Percentiles rank a stretch among this genome's conserved stretches.
These are phyloP conservation scores for Alternaria arbusti DNA, from an alignment of 2,329 filamentous ascomycete species.

Conservation along the genomic window DNA sequence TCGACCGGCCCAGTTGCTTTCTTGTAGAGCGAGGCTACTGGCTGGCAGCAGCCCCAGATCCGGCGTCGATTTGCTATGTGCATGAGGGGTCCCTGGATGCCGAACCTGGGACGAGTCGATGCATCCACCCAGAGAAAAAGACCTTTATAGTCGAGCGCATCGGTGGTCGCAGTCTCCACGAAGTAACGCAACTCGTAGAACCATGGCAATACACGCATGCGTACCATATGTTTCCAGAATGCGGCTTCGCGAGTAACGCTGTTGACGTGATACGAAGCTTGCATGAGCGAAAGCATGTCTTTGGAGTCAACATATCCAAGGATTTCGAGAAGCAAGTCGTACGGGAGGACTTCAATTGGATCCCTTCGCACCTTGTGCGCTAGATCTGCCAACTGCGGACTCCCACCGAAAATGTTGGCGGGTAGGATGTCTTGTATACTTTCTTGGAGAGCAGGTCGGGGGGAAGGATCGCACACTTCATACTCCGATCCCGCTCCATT, in stretches of 20 bases:
- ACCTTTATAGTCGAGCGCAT: constrained; percentile 20
- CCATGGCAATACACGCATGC: constrained; percentile 17
- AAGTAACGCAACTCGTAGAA: constrained; percentile 16
- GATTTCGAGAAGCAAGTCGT: constrained; percentile 17
- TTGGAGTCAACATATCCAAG: constrained; percentile 9
- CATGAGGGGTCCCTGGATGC: constrained; percentile 33
- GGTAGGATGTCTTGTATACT: constrained; percentile 14
- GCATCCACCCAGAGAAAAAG: constrained; percentile 31
- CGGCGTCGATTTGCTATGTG: constrained; percentile 42
- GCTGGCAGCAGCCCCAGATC: constrained; percentile 31
- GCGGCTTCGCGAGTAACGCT: constrained; percentile 1
- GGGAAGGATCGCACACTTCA: constrained; percentile 12
- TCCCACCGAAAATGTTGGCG: constrained; percentile 2
- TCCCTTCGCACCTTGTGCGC: constrained; percentile 16
- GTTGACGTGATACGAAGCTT: constrained; percentile 19
- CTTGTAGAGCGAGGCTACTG: constrained; percentile 8
- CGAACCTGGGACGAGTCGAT: constrained; percentile 19
- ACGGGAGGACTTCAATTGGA: constrained; percentile 16
- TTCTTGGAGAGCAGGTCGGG: neutral
- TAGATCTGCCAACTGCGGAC: neutral
- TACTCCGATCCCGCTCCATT: constrained; percentile 27
- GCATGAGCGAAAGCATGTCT: constrained; percentile 14
- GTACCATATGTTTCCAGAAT: constrained; percentile 25
- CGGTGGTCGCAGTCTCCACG: neutral
- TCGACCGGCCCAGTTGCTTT: neutral